These are phyloP conservation scores for Debaryomyces subglobosus DNA, from an alignment of 1,139 yeast genomes.

Conservation along the genomic window DNA sequence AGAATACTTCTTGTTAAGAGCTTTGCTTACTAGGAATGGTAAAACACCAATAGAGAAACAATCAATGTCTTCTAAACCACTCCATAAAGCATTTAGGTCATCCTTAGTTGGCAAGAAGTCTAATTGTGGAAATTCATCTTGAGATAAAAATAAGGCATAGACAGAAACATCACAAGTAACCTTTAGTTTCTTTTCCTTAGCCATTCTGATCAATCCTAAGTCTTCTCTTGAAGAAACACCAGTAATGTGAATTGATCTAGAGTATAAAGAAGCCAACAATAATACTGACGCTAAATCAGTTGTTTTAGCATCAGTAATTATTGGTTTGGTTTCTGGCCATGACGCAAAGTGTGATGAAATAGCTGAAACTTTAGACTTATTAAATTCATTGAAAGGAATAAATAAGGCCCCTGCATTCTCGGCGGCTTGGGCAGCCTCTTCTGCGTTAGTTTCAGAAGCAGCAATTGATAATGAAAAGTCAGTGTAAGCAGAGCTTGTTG, in stretches of 20 bases:
- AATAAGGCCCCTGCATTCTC: slow-evolving; percentile 76
- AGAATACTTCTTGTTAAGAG: slow-evolving; percentile 57
- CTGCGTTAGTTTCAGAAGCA: slow-evolving; percentile 72
- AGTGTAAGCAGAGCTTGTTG: slow-evolving; percentile 66
- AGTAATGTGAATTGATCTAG: slow-evolving; percentile 85
- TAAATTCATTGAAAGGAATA: slow-evolving; percentile 78
- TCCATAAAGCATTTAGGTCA: slow-evolving; percentile 87
- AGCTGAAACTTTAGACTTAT: slow-evolving; percentile 69
- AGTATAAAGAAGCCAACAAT: slow-evolving; percentile 86
- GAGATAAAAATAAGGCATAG: slow-evolving; percentile 75
- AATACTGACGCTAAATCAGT: slow-evolving; percentile 91
- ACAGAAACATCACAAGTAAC: slow-evolving; percentile 93
- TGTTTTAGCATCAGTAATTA: slow-evolving; percentile 89
- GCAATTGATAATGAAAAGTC: slow-evolving; percentile 85
- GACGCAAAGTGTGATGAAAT: slow-evolving; percentile 77
- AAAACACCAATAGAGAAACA: slow-evolving; percentile 85
- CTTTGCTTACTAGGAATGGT: slow-evolving; percentile 73
- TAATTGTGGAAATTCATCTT: slow-evolving; percentile 71
- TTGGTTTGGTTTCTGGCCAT: slow-evolving; percentile 87
- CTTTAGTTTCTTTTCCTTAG: slow-evolving; percentile 76
- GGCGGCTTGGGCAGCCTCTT: slow-evolving; percentile 63
- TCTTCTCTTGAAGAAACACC: slow-evolving; percentile 84
- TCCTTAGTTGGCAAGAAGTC: slow-evolving; percentile 74
- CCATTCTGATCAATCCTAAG: slow-evolving; percentile 79
- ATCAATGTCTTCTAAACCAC: slow-evolving; percentile 69